Percentiles rank a stretch among this genome's conserved stretches.
Evolutionary conservation across 192 early-diverging fungal genomes (phyloP).

Genomic region (Backusella parvicylindrica): DNA sequence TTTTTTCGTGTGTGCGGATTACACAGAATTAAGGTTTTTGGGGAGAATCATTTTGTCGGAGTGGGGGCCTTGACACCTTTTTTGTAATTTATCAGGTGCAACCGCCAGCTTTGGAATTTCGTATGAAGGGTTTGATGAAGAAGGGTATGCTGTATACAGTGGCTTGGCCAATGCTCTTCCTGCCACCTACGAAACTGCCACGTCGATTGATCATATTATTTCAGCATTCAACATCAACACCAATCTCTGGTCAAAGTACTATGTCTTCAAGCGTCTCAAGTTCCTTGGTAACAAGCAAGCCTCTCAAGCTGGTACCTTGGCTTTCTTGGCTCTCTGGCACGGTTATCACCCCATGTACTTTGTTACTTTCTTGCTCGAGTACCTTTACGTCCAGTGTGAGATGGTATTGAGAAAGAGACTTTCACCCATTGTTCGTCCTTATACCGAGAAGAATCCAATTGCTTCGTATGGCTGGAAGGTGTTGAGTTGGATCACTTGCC

Average conservation of each 20-base stretch:
- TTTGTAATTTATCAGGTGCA: conserved; percentile 29
- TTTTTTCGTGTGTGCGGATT: neutral
- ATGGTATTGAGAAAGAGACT: conserved; percentile 30
- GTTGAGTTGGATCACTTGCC: conserved; percentile 42
- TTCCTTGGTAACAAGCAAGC: conserved; percentile 56
- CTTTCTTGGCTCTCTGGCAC: conserved; percentile 64
- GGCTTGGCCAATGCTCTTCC: conserved; percentile 50
- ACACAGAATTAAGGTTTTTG: conserved; percentile 9
- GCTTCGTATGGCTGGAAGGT: conserved; percentile 25
- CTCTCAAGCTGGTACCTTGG: conserved; percentile 40
- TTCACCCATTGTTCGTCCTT: conserved; percentile 28
- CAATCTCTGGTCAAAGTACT: conserved; percentile 60
- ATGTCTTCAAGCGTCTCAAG: conserved; percentile 55
- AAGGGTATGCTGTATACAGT: conserved; percentile 43
- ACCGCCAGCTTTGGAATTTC: conserved; percentile 54
- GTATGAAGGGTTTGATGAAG: conserved; percentile 48
- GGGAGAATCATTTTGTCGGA: neutral
- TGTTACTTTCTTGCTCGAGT: conserved; percentile 54
- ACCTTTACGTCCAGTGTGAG: conserved; percentile 52
- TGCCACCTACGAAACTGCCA: conserved; percentile 45
- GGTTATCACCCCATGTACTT: conserved; percentile 59
- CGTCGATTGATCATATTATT: conserved; percentile 50
- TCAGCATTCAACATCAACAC: conserved; percentile 63
- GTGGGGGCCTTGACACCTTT: neutral
- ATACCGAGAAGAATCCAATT: conserved; percentile 27